phyloP scores from a whole-genome alignment of 345 rosid species.

The Cardamine resedifolia region DNA sequence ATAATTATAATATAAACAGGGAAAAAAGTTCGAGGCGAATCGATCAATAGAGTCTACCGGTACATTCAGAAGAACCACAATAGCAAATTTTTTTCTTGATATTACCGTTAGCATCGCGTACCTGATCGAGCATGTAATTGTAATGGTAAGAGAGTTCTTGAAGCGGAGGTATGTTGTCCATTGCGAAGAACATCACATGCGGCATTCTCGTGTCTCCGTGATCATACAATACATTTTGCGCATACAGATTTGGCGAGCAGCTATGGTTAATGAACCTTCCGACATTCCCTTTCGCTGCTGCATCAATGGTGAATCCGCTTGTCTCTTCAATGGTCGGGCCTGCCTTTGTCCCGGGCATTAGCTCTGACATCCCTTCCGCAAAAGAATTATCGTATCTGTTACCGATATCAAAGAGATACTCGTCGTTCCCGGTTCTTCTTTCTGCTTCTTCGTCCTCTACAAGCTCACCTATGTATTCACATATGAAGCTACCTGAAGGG shows the following conservation, averaged over 20 bases:
- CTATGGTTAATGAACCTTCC: conserved; percentile 94
- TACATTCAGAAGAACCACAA: conserved; percentile 79
- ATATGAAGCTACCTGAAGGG: conserved; percentile 79
- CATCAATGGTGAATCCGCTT: conserved; percentile 77
- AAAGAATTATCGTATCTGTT: conserved; percentile 48
- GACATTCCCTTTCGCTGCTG: conserved; percentile 61
- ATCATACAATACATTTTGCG: conserved; percentile 83
- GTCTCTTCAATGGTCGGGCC: conserved; percentile 3
- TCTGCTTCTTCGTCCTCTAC: conserved; percentile 84
- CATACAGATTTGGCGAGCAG: conserved; percentile 90
- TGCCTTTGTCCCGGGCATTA: conserved; percentile 46
- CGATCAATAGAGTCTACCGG: conserved; percentile 74
- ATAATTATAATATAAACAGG: not conserved
- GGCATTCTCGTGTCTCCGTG: conserved; percentile 73
- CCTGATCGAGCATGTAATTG: conserved; percentile 65
- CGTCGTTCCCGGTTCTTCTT: conserved; percentile 66
- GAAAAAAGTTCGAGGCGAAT: conserved; percentile 16
- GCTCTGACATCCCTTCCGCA: conserved; percentile 50
- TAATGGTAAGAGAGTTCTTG: conserved; percentile 84
- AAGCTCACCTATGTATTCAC: conserved; percentile 86
- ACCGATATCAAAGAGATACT: conserved; percentile 88
- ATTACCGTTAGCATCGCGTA: conserved; percentile 63
- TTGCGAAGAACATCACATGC: conserved; percentile 85
- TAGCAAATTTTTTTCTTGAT: conserved; percentile 66
- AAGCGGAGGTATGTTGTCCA: conserved; percentile 84